Evolutionary conservation across 495 filamentous ascomycete genomes (phyloP).

Genomic region (Geopyxis carbonaria): DNA sequence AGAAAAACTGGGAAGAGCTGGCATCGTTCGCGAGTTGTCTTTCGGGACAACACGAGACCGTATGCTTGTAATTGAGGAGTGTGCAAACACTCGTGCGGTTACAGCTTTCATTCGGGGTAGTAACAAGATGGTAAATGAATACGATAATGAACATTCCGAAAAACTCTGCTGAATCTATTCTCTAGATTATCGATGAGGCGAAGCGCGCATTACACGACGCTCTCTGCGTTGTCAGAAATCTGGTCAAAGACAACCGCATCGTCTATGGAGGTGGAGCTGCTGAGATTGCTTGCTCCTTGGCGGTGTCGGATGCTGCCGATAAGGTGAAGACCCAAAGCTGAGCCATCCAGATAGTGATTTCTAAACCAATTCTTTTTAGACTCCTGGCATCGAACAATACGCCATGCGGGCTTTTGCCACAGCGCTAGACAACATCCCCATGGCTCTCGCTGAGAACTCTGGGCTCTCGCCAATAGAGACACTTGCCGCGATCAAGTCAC

Average conservation of each 20-base stretch:
- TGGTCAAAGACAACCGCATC: slow-evolving; percentile 88
- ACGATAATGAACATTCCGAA: too few relatives aligned
- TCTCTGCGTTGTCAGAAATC: slow-evolving; percentile 90
- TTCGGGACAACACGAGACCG: slow-evolving; percentile 97
- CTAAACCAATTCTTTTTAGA: slow-evolving; percentile 31
- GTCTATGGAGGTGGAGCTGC: slow-evolving; percentile 98
- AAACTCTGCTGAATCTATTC: too few relatives aligned
- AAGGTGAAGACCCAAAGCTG: slow-evolving; percentile 35
- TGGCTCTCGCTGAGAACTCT: slow-evolving; percentile 94
- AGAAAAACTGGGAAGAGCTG: slow-evolving; percentile 79
- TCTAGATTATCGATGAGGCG: slow-evolving; percentile 91
- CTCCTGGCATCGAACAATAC: slow-evolving; percentile 90
- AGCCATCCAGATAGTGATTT: not conserved
- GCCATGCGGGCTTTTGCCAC: slow-evolving; percentile 96
- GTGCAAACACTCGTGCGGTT: slow-evolving; percentile 90
- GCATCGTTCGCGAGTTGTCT: slow-evolving; percentile 79
- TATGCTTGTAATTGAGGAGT: slow-evolving; percentile 99
- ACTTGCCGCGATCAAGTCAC: slow-evolving; percentile 81
- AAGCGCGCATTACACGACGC: slow-evolving; percentile 96
- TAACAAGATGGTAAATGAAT: slow-evolving; percentile 82
- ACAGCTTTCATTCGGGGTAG: slow-evolving; percentile 91
- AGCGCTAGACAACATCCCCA: slow-evolving; percentile 84
- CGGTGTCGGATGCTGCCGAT: slow-evolving; percentile 86
- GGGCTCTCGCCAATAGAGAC: slow-evolving; percentile 91
- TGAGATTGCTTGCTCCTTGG: slow-evolving; percentile 92